These are phyloP conservation scores for Aspergillus brunneoviolaceus DNA, from an alignment of 2,329 filamentous ascomycete species.

Conservation along the genomic window DNA sequence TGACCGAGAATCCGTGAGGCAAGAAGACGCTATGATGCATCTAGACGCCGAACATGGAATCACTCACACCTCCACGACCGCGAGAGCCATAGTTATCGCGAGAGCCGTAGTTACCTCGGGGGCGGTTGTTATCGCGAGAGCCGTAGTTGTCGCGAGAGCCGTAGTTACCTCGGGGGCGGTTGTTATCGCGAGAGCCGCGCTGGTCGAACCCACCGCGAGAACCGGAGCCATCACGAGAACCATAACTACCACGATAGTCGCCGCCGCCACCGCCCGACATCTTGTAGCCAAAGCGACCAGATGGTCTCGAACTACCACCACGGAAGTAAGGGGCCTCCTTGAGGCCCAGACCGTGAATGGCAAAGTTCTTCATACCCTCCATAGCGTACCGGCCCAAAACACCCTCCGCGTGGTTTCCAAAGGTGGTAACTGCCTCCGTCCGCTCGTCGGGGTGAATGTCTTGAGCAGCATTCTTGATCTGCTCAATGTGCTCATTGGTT, in stretches of 20 bases:
- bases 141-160: no score
- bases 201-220: not conserved
- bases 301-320: not conserved
- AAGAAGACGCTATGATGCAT: no score
- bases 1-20: no score
- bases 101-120: no score
- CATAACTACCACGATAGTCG: not conserved
- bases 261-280: not conserved
- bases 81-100: no score
- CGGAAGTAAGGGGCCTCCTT: not conserved
- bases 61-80: no score
- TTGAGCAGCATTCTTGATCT: not conserved
- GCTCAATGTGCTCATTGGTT: not conserved
- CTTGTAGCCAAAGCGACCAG: not conserved
- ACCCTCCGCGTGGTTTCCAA: not conserved
- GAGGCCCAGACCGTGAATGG: not conserved
- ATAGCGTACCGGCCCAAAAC: not conserved
- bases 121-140: not conserved
- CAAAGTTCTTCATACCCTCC: not conserved
- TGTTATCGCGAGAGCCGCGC: not conserved
- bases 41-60: no score
- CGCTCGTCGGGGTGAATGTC: not conserved
- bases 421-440: not conserved
- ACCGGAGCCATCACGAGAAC: not conserved
- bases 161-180: no score